Base-by-base conservation (phyloP, 441 rosid genomes). In the Metrosideros polymorpha region DNA sequence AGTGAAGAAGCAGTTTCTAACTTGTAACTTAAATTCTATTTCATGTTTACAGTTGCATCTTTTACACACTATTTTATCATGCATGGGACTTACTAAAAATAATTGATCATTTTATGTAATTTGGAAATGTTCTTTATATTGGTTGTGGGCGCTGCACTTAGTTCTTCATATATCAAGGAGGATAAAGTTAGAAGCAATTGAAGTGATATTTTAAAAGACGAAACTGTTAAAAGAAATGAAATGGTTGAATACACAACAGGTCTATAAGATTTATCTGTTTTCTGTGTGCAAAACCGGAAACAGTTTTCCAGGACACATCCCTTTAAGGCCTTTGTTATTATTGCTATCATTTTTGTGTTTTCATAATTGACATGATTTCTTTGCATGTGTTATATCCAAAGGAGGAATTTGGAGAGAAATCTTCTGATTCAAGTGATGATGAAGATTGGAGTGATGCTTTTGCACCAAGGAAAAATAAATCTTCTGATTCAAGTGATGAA, bases 341-440 rank as follows among this genome's bases (percentile, higher is more conserved):
- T 29, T 52, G 55, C 47, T 32, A 52, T 83, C 17, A 47, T 32
- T 52, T 52, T 29, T 32, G 63, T 19, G 32, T 51, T 83, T 83
- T 50, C 17, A 6, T 66, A 6, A 51, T 53, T 27, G 56, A 53
- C 45, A 47, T 89, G 76, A 85, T 85, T 88, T 88, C 87, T 89
- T 24, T 29, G 47, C 61, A 35, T 43, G 27, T 83, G 71, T 27
- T 82, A 30, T 50, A 24, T 63, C 83, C 83, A 86, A 89, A 98
- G 99, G 99, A 94, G 91, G 92, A 94, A 76, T 96, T 93, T 91
- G 98, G 93, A 82, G 88, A 93, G 88, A 91, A 71, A 39, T 85
- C 95, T 27, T 87, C 96, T 6, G 92, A 92, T 82, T 92, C 98
- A 24, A 93, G 96, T 89, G 96, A 94, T 82, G 98, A 95, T 92